Evolutionary conservation across 805 yeast genomes (phyloP), one percentile per base, ranked within the genome.

Genomic region (Starmerella potacharoeniae): DNA sequence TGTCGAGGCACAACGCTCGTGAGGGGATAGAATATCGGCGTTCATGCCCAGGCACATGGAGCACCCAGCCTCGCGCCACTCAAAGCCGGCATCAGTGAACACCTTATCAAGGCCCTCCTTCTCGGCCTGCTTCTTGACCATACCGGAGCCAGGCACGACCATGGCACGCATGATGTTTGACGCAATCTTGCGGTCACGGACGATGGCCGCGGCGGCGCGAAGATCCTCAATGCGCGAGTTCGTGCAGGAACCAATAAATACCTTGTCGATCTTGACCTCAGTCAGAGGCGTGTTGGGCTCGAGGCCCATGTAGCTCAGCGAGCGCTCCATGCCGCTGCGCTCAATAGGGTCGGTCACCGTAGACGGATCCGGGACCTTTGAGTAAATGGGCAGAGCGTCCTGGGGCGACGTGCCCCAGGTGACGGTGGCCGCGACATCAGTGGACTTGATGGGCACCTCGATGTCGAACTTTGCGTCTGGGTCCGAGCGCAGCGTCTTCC

Each of bases 341-440:
- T 80, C 80, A 68, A 82, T 81, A 59, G 91, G 86, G 36, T 75
- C 69, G 31, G 80, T 77, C 30, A 65, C 71, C 54, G 73, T 73
- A n/a, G 81, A 69, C 58, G 98, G 98, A 68, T 93, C 95, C 52
- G 98, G 98, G 47, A 89, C 95, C 17, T 73, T 66, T 39, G 86
- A 95, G 14, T 95, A 84, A 65, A 93, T 90, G 58, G 98, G 97
- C 60, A 93, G 76, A 48, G 97, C 97, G 69, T 93, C 98, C 74
- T 93, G 97, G 35, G 98, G 98, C 65, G 97, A 91, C 64, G 93
- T 93, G 76, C 98, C 98, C 98, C 98, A 93, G 30, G 98, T 93
- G 59, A 93, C 88, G 29, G 98, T 93, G 63, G 98, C 98, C 51
- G 86, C 81, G 58, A 93, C 83, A 65, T 91, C 97, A 30, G 77